Evolutionary conservation across 176 grass and related monocot species (phyloP).

Genomic region (Tillandsia leiboldiana): DNA sequence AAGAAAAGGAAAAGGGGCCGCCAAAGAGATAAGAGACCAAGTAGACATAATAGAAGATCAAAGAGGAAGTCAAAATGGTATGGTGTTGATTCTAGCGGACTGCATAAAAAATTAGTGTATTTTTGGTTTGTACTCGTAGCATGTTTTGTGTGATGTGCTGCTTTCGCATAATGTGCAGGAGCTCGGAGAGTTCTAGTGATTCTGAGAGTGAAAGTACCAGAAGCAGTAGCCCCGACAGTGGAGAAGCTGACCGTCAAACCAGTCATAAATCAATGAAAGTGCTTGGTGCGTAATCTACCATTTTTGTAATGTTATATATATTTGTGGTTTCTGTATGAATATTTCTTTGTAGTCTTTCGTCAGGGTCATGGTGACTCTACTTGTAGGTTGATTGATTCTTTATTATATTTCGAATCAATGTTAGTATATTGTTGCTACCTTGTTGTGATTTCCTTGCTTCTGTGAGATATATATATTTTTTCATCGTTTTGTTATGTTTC

Average conservation of each 20-base stretch:
- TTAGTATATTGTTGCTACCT: too few relatives aligned
- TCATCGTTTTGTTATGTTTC: not conserved
- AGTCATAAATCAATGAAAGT: constrained; percentile 2
- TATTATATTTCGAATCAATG: too few relatives aligned
- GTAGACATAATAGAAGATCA: constrained; percentile 21
- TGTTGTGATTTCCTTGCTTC: too few relatives aligned
- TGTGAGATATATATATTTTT: too few relatives aligned
- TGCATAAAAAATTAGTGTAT: not conserved
- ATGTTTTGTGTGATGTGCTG: not conserved
- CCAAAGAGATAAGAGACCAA: constrained; percentile 37
- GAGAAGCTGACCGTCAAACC: constrained; percentile 8
- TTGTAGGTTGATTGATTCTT: too few relatives aligned
- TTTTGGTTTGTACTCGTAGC: not conserved
- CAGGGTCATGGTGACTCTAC: too few relatives aligned
- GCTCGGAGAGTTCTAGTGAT: constrained; percentile 40
- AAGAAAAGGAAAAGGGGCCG: constrained; percentile 48
- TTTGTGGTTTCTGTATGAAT: not conserved
- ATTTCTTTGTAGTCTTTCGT: not conserved
- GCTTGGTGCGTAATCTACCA: not conserved
- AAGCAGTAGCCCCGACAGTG: constrained; percentile 36
- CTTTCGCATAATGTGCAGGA: constrained; percentile 21
- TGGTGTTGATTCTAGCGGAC: constrained; percentile 6
- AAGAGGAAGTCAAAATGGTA: constrained; percentile 46
- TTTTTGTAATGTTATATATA: not conserved
- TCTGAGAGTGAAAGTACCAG: constrained; percentile 37